Evolutionary conservation across 495 filamentous ascomycete species (phyloP), one percentile per base, ranked within the genome.

Genomic region (Neurospora tetrasperma): DNA sequence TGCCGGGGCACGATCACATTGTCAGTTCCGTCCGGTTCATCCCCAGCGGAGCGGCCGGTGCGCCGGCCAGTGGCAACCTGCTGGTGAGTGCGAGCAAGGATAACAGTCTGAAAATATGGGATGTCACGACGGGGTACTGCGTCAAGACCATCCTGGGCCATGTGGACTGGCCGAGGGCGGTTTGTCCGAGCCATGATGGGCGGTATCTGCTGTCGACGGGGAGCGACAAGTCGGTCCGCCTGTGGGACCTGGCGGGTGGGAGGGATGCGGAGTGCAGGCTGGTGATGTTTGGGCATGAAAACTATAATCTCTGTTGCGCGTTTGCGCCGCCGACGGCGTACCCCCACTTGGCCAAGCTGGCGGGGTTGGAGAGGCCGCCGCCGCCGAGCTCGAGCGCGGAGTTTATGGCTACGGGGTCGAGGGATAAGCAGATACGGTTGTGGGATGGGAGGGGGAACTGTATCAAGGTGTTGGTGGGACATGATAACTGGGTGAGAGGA

Each of bases 401-500:
- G 76, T 98, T 93, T 79, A 86, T 97, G 71, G 94, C 94, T 1
- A 97, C 94, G 0, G 94, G 93, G 5, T 89, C 89, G 16, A 85
- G 94, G 74, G 94, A 98, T 79, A 97, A 97, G 82, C 92, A 88
- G 0, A 96, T 98, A 76, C 89, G 89, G 78, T 80, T 98, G 12
- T 97, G 94, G 94, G 93, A 96, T 79, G 85, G 88, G 9, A 86
- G 93, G 70, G 94, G 94, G 8, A 92, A 91, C 11, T 84, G 92
- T 44, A 88, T 98, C 74, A 97, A 93, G 80, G 94, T 91, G 3
- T 85, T 97, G 3, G 79, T 89, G 1, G 94, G 94, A 2, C 94
- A 98, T 76, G 94, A 98, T 80, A 98, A 97, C 78, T 98, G 94
- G 94, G 90, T 98, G 1, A 86, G 93, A 12, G 91, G 84, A 1